phyloP scores from a whole-genome alignment of 352 stramenopile genomes.

The Phytophthora citrophthora region DNA sequence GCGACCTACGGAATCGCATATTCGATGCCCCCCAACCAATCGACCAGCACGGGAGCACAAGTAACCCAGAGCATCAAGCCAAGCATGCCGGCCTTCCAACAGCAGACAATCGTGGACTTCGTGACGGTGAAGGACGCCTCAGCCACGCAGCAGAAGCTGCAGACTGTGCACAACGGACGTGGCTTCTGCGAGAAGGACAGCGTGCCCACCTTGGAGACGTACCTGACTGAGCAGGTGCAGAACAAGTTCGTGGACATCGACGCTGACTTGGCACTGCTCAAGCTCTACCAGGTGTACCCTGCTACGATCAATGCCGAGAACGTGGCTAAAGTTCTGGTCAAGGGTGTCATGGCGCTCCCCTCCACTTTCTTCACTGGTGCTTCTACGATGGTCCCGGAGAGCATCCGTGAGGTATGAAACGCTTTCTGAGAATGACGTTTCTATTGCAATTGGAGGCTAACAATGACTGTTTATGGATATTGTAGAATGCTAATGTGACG shows the following conservation, averaged over 20 bases:
- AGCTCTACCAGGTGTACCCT: constrained; percentile 85
- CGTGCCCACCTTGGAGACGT: constrained; percentile 65
- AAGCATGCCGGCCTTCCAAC: constrained; percentile 69
- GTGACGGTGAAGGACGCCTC: constrained; percentile 44
- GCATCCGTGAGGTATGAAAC: constrained; percentile 59
- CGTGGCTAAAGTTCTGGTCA: constrained; percentile 72
- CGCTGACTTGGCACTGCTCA: constrained; percentile 81
- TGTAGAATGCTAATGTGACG: constrained; percentile 65
- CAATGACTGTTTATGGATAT: background rate
- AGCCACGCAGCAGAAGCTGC: constrained; percentile 69
- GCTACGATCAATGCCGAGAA: constrained; percentile 57
- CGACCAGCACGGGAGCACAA: constrained; percentile 22
- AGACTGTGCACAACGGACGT: constrained; percentile 48
- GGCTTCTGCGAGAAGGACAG: constrained; percentile 56
- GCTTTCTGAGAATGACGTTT: background rate
- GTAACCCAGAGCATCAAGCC: constrained; percentile 11
- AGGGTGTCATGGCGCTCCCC: constrained; percentile 69
- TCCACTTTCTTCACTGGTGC: constrained; percentile 83
- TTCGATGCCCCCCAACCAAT: constrained; percentile 35
- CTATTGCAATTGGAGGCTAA: constrained; percentile 6
- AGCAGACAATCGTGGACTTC: constrained; percentile 74
- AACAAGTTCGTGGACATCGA: constrained; percentile 71
- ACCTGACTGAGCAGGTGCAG: constrained; percentile 79
- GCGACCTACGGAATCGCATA: constrained; percentile 16
- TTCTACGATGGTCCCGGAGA: constrained; percentile 73